Percentiles rank a stretch among this genome's conserved stretches.
phyloP scores from a whole-genome alignment of 1,139 yeast species.

The Hemisphaericaspora xylofermentans region DNA sequence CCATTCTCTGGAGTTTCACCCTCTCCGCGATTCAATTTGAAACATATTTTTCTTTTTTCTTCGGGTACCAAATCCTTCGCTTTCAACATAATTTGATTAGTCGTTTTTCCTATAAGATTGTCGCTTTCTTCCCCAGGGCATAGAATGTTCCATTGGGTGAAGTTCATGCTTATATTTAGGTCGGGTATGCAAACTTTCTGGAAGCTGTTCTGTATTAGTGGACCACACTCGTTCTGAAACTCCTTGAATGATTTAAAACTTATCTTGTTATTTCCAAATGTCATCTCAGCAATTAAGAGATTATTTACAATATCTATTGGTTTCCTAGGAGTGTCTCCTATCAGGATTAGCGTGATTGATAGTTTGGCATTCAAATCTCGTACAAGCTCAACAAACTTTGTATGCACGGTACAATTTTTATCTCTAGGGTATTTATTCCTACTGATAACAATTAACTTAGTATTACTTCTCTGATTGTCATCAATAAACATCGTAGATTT shows the following conservation, averaged over 20 bases:
- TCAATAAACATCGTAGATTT: conserved; percentile 33
- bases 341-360: conserved; percentile 26
- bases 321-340: conserved; percentile 22
- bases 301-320: conserved; percentile 20
- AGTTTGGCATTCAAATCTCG: conserved; percentile 13
- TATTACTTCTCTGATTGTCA: conserved; percentile 18
- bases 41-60: conserved; percentile 18
- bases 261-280: conserved; percentile 21
- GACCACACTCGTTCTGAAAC: conserved; percentile 12
- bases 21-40: conserved; percentile 16
- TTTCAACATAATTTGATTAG: conserved; percentile 8
- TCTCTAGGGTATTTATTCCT: conserved; percentile 15
- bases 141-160: conserved; percentile 3
- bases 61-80: conserved; percentile 18
- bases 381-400: conserved; percentile 8
- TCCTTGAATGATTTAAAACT: conserved; percentile 21
- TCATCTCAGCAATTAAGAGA: conserved; percentile 13
- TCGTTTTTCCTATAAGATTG: conserved; percentile 12
- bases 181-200: conserved; percentile 13
- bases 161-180: conserved; percentile 8
- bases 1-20: conserved; percentile 4
- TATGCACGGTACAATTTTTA: neutral
- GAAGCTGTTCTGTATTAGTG: conserved; percentile 4
- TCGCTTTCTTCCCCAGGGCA: conserved; percentile 26
- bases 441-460: conserved; percentile 29